phyloP scores from a whole-genome alignment of 208 protist species.

The Trypanosoma vivax region DNA sequence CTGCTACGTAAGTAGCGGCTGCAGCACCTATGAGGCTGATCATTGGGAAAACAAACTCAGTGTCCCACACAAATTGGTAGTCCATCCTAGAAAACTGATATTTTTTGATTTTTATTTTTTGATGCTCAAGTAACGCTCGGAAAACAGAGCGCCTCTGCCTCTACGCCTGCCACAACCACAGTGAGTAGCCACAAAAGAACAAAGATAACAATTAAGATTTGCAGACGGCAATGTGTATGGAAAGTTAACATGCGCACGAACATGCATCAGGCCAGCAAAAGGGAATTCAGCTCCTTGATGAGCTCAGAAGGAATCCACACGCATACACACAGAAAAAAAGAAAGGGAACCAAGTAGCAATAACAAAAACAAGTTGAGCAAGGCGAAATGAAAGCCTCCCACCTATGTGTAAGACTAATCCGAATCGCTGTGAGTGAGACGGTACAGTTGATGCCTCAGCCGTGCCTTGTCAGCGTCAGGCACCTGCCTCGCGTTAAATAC shows the following conservation, averaged over 20 bases:
- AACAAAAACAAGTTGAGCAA: slow-evolving; percentile 3
- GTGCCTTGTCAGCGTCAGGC: slow-evolving; percentile 47
- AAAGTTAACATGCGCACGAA: too few species aligned
- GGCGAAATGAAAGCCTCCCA: neutral
- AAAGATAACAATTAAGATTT: slow-evolving; percentile 2
- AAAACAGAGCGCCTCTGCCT: too few species aligned
- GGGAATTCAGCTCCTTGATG: too few species aligned
- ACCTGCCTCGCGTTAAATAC: slow-evolving; percentile 32
- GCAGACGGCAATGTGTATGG: too few species aligned
- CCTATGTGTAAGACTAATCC: slow-evolving; percentile 48
- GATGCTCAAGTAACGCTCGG: too few species aligned
- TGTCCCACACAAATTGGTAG: slow-evolving; percentile 13
- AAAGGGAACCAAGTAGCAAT: slow-evolving; percentile 12
- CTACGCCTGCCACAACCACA: too few species aligned
- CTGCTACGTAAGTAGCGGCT: neutral
- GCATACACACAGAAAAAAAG: neutral
- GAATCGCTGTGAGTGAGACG: slow-evolving; percentile 79
- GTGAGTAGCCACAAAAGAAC: slow-evolving; percentile 1
- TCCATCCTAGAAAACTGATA: slow-evolving; percentile 3
- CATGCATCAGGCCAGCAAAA: too few species aligned
- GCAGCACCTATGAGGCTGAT: slow-evolving; percentile 1
- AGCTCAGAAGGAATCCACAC: slow-evolving; percentile 1
- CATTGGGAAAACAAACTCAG: slow-evolving; percentile 7
- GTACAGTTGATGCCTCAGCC: slow-evolving; percentile 42
- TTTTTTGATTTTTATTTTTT: neutral